Conservation (phyloP, 2,329 filamentous ascomycete genomes). For the Colletotrichum theobromicola region DNA sequence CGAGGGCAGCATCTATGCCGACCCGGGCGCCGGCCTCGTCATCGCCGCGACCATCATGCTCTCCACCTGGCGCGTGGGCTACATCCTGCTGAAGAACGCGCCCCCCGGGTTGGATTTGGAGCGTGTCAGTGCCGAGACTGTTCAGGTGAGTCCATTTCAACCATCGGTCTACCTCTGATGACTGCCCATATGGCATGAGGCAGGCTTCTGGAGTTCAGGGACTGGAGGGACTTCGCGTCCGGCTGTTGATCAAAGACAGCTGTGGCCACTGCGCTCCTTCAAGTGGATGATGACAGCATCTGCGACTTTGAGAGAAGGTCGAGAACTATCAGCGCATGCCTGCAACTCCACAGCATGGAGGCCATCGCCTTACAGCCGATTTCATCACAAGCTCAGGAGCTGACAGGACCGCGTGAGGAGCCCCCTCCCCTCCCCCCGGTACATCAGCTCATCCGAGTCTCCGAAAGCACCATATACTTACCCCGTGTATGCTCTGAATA, state of each 20-base stretch:
- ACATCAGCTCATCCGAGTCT: neutral
- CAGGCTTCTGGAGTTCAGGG: slow-evolving; percentile 70
- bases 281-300: slow-evolving; percentile 63
- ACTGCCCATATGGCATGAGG: too few relatives aligned
- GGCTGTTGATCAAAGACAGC: slow-evolving; percentile 74
- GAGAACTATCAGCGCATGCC: slow-evolving; percentile 68
- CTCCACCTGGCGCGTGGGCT: slow-evolving; percentile 64
- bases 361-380: slow-evolving; percentile 71
- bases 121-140: slow-evolving; percentile 72
- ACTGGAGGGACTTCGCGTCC: slow-evolving; percentile 76
- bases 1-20: slow-evolving; percentile 69
- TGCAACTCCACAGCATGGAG: slow-evolving; percentile 77
- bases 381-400: slow-evolving; percentile 44
- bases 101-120: slow-evolving; percentile 63
- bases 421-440: too few relatives aligned
- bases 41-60: slow-evolving; percentile 77
- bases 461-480: neutral
- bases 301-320: slow-evolving; percentile 65
- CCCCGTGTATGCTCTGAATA: neutral
- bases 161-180: too few relatives aligned
- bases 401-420: neutral
- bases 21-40: slow-evolving; percentile 71
- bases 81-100: slow-evolving; percentile 71
- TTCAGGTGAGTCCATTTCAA: slow-evolving; percentile 52
- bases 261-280: slow-evolving; percentile 72